These are phyloP conservation scores for Colletotrichum agaves DNA, from an alignment of 2,329 filamentous ascomycete species.

Conservation along the genomic window DNA sequence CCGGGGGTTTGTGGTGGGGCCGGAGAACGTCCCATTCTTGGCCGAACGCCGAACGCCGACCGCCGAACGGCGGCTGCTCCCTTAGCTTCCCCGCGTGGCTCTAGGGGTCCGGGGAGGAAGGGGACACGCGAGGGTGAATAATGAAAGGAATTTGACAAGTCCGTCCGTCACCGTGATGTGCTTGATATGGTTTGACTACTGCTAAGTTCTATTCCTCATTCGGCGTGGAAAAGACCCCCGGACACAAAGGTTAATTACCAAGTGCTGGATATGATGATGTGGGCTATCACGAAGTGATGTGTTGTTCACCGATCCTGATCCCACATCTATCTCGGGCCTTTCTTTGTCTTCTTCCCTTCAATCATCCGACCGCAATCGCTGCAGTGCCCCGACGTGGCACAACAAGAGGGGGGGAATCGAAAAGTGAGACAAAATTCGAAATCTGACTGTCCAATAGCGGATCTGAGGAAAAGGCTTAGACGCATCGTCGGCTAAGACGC, in stretches of 20 bases:
- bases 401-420: not conserved
- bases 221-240: too few species aligned
- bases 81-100: conserved; percentile 12
- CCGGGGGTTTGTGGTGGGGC: not conserved
- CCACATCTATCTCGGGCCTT: not conserved
- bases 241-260: not conserved
- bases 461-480: not conserved
- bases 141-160: not conserved
- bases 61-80: conserved; percentile 13
- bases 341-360: too few species aligned
- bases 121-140: not conserved
- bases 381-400: not conserved
- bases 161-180: too few species aligned
- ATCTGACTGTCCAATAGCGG: not conserved
- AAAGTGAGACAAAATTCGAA: not conserved
- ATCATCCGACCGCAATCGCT: too few species aligned
- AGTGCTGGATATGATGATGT: not conserved
- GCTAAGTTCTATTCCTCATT: too few species aligned
- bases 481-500: not conserved
- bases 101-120: too few species aligned
- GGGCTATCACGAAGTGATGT: not conserved
- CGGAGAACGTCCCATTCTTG: not conserved
- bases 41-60: conserved; percentile 8
- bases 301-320: too few species aligned
- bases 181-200: not conserved